A percentile compares a stretch with the other conserved stretches of the same genome.
Conservation (phyloP, 768 basidiomycete species). For the Russula brevipes region DNA sequence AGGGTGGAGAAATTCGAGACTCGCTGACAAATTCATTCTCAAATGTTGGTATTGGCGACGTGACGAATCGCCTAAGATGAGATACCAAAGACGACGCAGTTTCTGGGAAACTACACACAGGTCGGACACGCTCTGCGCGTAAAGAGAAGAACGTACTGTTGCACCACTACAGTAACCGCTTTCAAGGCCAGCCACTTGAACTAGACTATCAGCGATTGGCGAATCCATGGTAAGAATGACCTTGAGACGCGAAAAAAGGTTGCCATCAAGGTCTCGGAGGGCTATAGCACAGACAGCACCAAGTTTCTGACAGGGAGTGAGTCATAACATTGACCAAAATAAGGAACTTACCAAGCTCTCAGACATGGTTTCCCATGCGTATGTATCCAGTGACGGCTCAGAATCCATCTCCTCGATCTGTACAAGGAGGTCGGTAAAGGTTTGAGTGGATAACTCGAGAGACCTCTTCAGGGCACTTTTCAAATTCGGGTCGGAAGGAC, state of each 20-base stretch:
- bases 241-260: constrained; percentile 63
- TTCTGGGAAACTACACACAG: constrained; percentile 61
- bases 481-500: constrained; percentile 33
- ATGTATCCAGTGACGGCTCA: constrained; percentile 78
- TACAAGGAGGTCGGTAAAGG: constrained; percentile 67
- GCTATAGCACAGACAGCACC: constrained; percentile 77
- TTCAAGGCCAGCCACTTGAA: constrained; percentile 91
- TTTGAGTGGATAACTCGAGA: constrained; percentile 60
- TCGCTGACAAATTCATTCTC: constrained; percentile 78
- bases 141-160: constrained; percentile 50
- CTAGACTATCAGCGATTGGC: constrained; percentile 73
- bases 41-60: constrained; percentile 81
- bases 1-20: constrained; percentile 66
- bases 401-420: constrained; percentile 82
- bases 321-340: neutral
- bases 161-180: constrained; percentile 76
- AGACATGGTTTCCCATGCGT: constrained; percentile 89
- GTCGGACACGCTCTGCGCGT: neutral
- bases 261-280: constrained; percentile 58
- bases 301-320: constrained; percentile 56
- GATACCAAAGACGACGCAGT: constrained; percentile 68
- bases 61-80: constrained; percentile 83
- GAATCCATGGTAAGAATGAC: constrained; percentile 76
- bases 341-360: constrained; percentile 64
- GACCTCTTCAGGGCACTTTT: constrained; percentile 40